A percentile compares a stretch with the other conserved stretches of the same genome.
phyloP scores from a whole-genome alignment of 345 rosid genomes.

The Linum usitatissimum region DNA sequence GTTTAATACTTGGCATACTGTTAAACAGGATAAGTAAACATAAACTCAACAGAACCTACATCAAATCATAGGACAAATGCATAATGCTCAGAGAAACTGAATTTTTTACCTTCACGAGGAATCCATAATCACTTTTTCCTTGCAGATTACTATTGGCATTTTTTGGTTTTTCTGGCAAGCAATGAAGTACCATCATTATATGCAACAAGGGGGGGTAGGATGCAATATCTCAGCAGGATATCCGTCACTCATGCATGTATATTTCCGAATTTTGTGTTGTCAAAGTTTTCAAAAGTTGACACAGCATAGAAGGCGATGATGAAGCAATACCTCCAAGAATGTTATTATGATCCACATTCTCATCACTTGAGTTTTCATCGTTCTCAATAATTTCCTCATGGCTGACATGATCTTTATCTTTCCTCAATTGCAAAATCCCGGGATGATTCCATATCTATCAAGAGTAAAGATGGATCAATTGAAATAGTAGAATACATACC shows the following conservation, averaged over 20 bases:
- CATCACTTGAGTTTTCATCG: slow-evolving; percentile 95
- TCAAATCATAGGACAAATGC: background rate
- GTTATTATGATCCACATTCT: slow-evolving; percentile 65
- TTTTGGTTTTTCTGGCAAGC: slow-evolving; percentile 48
- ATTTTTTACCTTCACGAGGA: slow-evolving; percentile 52
- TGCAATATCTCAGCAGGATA: background rate
- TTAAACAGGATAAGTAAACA: background rate
- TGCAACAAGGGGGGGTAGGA: background rate
- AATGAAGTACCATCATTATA: background rate
- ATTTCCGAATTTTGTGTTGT: background rate
- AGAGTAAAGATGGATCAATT: slow-evolving; percentile 11
- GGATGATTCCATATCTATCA: slow-evolving; percentile 98
- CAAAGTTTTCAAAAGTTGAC: background rate
- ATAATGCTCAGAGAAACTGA: background rate
- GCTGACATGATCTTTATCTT: slow-evolving; percentile 45
- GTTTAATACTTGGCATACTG: background rate
- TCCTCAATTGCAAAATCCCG: slow-evolving; percentile 85
- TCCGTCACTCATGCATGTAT: background rate
- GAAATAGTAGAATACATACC: background rate
- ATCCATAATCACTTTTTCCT: slow-evolving; percentile 46
- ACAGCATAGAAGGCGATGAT: slow-evolving; percentile 4
- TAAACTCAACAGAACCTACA: background rate
- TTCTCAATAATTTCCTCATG: slow-evolving; percentile 70
- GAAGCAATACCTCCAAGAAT: slow-evolving; percentile 54
- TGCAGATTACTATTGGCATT: slow-evolving; percentile 36